Evolutionary conservation across 768 basidiomycete genomes (phyloP), one percentile per base, ranked within the genome.

Genomic region (Dioszegia hungarica): DNA sequence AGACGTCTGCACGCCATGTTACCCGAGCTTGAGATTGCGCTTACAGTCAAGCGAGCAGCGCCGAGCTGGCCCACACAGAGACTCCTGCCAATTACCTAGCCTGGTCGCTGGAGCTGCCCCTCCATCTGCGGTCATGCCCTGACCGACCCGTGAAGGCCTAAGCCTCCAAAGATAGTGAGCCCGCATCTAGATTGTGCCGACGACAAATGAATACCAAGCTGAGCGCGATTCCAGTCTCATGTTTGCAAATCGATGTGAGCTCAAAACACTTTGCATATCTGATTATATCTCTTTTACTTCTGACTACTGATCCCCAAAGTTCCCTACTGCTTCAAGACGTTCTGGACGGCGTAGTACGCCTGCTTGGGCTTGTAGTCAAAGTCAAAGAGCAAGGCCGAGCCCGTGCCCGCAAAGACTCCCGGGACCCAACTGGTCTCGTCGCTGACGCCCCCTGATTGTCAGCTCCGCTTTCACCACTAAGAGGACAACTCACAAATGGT

Each of bases 11-110:
- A 59, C 43, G 25, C 51, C 45, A 12, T 46, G 50, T 29, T 56
- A 65, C 6, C 58, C 56, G 1, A 63, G 61, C 60, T 68, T 68
- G 48, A 50, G 56, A 39, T 64, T 36, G 59, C 64, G 64, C 28
- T 64, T 47, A 22, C 62, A 54, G 25, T 57, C 66, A 19, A 61
- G 60, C n/a, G 14, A 61, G 47, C 28, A 43, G 27, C 14, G 66
- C 66, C 10, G 63, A 54, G 19, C 66, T 63, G 15, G 58, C 17
- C 10, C 68, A 62, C 3, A 55, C 57, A 47, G 64, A 66, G n/a
- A 70, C 65, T 25, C 68, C 65, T 1, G 68, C 65, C 28, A 70
- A 59, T 65, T 65, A 70, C 12, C 59, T 61, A 37, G 51, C 46
- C 10, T 40, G 52, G 51, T 69, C 67, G 33, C 43, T 52, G 44